A percentile compares a stretch with the other conserved stretches of the same genome.
Evolutionary conservation across 1,284 basidiomycete genomes (phyloP).

Genomic region (Fistulinella cinereoalba): DNA sequence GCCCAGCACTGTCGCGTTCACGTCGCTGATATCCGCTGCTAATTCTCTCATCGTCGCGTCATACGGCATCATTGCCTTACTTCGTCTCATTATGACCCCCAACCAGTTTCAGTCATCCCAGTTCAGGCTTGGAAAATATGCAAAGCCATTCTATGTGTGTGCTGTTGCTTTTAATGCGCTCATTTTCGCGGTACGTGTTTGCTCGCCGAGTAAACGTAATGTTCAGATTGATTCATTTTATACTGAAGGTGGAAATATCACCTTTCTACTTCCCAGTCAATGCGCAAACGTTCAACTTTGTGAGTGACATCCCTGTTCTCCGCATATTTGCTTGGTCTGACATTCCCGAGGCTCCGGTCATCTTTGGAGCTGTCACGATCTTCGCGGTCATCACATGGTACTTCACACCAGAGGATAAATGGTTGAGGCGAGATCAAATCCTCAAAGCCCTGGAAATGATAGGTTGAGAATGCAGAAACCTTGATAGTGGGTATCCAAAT

Average conservation of each 20-base stretch:
- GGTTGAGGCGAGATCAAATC: conserved; percentile 66
- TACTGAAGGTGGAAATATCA: conserved; percentile 65
- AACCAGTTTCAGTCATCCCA: conserved; percentile 66
- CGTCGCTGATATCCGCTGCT: conserved; percentile 78
- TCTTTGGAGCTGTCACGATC: conserved; percentile 74
- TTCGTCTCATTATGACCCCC: conserved; percentile 72
- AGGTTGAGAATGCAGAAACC: no score
- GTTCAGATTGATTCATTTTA: background rate
- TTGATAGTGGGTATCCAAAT: no score
- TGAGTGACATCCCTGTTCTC: conserved; percentile 36
- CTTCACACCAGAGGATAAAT: conserved; percentile 70
- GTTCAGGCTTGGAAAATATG: conserved; percentile 65
- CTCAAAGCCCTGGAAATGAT: conserved; percentile 43
- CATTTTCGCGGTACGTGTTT: conserved; percentile 60
- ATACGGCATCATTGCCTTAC: conserved; percentile 72
- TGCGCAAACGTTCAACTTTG: conserved; percentile 75
- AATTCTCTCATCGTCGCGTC: conserved; percentile 80
- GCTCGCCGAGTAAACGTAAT: background rate
- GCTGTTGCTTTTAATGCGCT: conserved; percentile 70
- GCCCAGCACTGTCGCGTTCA: conserved; percentile 84
- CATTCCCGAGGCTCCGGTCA: conserved; percentile 58
- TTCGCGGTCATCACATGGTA: conserved; percentile 76
- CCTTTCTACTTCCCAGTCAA: conserved; percentile 81
- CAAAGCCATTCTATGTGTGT: conserved; percentile 64
- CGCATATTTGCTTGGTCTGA: background rate